Base-by-base conservation (phyloP, 257 asterid genomes). In the Plectranthus barbatus region DNA sequence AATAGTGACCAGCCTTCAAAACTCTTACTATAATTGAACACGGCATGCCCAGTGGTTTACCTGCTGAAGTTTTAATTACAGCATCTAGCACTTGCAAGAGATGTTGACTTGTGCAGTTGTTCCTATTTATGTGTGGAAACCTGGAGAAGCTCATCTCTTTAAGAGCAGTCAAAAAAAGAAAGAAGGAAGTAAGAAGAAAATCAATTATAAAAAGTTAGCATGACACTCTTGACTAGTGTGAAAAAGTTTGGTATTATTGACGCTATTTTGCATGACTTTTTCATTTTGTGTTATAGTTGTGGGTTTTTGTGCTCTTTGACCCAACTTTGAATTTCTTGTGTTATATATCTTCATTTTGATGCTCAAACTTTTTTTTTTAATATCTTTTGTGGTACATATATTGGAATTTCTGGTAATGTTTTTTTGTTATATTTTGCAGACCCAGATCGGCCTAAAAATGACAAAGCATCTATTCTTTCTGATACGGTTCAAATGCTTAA, bases 371-470 rank as follows among this genome's bases (percentile, higher is more conserved):
- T 68, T 18, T 17, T 15, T 10, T 68, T n/a, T 17, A 19, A 12
- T 1, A 20, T 46, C n/a, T n/a, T 59, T 51, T 46, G 49, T 12
- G 20, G 66, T 64, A 61, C 36, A 70, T 56, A 11, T 62, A 7
- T 73, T 47, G 57, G 65, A 62, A 62, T 37, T 9, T 60, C 64
- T 62, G 20, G 42, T 58, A 24, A 52, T 10, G 14, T 1, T 26
- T 2, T 26, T 37, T 24, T 64, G 56, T 70, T 44, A 49, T 59
- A 67, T 64, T 69, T 67, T 80, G 86, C 94, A 90, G 99, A 93
- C 83, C 95, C 99, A 13, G 97, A 90, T 63, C 81, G 99, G 74
- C 99, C 99, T 56, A 94, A 86, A 77, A 87, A 90, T 67, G 99
- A 94, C 75, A 94, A 90, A 81, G 99, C 97, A 66, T 94, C 99